A percentile compares a stretch with the other conserved stretches of the same genome.
Conservation (phyloP, 2,329 filamentous ascomycete genomes). For the Fusarium sarcochroum region DNA sequence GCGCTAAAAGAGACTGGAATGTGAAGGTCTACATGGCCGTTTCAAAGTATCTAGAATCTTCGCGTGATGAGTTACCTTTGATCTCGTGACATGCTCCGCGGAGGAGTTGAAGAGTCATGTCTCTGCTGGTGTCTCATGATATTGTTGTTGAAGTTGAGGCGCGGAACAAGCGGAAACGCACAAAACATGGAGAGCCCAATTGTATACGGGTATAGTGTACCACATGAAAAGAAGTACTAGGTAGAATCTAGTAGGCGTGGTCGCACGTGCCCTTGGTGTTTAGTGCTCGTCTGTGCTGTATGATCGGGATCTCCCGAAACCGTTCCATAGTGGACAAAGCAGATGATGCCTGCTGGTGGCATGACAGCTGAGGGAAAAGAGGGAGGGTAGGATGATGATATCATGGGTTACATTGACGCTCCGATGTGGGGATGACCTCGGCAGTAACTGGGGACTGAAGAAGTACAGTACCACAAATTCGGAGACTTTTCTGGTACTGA, state of each 20-base stretch:
- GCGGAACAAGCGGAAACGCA: slow-evolving; percentile 16
- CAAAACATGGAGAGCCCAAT: too few relatives aligned
- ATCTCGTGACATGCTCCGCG: slow-evolving; percentile 31
- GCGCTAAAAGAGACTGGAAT: slow-evolving; percentile 15
- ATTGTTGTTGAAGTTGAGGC: slow-evolving; percentile 6
- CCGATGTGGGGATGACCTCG: slow-evolving; percentile 30
- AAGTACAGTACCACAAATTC: slow-evolving; percentile 2
- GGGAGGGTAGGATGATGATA: slow-evolving; percentile 47
- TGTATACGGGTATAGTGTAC: too few relatives aligned
- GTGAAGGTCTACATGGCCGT: slow-evolving; percentile 11
- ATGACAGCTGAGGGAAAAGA: slow-evolving; percentile 40
- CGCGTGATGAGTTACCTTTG: slow-evolving; percentile 22
- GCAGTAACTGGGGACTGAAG: slow-evolving; percentile 6
- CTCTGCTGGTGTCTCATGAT: slow-evolving; percentile 28
- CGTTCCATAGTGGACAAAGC: slow-evolving; percentile 17
- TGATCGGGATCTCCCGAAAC: slow-evolving; percentile 42
- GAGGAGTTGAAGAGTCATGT: slow-evolving; percentile 24
- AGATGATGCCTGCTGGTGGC: slow-evolving; percentile 43
- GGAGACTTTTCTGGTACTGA: slow-evolving; percentile 15
- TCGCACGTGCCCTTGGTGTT: slow-evolving; percentile 10
- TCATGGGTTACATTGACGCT: slow-evolving; percentile 42
- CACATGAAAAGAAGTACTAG: too few relatives aligned
- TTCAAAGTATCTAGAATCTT: slow-evolving; percentile 18
- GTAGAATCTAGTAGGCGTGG: not conserved
- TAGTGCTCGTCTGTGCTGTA: slow-evolving; percentile 10